Percentiles rank a stretch among this genome's conserved stretches.
Evolutionary conservation across 305 asterid genomes (phyloP).

Genomic region (Coffea humblotiana): DNA sequence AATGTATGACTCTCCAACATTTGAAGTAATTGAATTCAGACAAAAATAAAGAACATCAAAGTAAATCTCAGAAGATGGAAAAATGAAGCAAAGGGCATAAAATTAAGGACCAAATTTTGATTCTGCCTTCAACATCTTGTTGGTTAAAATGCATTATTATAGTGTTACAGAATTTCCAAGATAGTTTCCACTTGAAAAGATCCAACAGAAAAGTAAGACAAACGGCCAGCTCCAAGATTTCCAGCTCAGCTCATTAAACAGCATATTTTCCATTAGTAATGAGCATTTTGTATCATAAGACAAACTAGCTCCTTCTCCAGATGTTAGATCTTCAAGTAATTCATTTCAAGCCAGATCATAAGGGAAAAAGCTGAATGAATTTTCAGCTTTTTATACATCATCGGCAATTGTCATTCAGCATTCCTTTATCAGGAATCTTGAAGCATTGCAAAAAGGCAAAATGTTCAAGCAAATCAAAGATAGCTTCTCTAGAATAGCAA

Average conservation of each 20-base stretch:
- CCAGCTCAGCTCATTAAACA: not conserved
- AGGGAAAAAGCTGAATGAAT: not conserved
- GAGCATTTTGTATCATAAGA: not conserved
- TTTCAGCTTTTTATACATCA: not conserved
- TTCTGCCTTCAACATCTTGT: not conserved
- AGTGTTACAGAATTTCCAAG: not conserved
- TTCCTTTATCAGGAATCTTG: not conserved
- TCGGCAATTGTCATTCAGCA: not conserved
- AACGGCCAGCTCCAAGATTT: not conserved
- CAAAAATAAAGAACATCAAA: not conserved
- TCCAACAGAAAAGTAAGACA: not conserved
- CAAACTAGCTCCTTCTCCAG: not conserved
- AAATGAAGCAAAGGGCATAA: conserved; percentile 1
- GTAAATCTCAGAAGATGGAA: not conserved
- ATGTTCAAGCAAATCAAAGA: not conserved
- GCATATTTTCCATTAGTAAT: not conserved
- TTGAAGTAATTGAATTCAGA: not conserved
- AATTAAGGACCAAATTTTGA: not conserved
- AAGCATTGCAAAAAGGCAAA: not conserved
- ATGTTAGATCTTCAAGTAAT: not conserved
- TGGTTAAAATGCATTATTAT: not conserved
- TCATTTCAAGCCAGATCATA: not conserved
- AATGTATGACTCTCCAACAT: not conserved
- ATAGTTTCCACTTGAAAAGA: not conserved
- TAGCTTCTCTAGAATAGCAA: not conserved